A percentile compares a stretch with the other conserved stretches of the same genome.
Conservation (phyloP, 1,139 yeast species). For the Pichia inconspicua region DNA sequence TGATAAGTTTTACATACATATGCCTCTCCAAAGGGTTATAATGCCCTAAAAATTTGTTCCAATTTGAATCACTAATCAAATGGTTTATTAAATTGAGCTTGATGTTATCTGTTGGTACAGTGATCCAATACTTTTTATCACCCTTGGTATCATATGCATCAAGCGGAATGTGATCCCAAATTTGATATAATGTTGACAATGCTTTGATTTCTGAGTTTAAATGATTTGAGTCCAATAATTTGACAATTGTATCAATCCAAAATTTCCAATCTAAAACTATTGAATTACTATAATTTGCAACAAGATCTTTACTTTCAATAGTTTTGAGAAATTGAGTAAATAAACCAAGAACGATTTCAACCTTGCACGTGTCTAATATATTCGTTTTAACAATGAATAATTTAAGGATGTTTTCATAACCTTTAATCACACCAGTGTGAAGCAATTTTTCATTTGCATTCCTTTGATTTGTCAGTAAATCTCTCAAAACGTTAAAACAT, state of each 20-base stretch:
- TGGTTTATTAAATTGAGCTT: slow-evolving; percentile 45
- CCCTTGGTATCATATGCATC: slow-evolving; percentile 14
- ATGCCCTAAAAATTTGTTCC: slow-evolving; percentile 58
- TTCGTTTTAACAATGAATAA: slow-evolving; percentile 39
- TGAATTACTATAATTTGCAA: slow-evolving; percentile 8
- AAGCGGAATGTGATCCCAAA: slow-evolving; percentile 67
- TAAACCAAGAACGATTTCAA: slow-evolving; percentile 40
- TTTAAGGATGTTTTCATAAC: slow-evolving; percentile 46
- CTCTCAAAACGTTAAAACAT: slow-evolving; percentile 39
- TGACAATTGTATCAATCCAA: slow-evolving; percentile 57
- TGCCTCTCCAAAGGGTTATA: slow-evolving; percentile 75
- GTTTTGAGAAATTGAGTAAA: slow-evolving; percentile 37
- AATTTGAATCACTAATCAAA: slow-evolving; percentile 42
- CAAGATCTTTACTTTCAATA: slow-evolving; percentile 11
- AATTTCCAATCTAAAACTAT: slow-evolving; percentile 57
- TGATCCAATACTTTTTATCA: slow-evolving; percentile 23
- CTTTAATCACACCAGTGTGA: slow-evolving; percentile 29
- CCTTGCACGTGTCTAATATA: slow-evolving; percentile 39
- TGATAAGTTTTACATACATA: slow-evolving; percentile 55
- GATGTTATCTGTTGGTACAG: slow-evolving; percentile 31
- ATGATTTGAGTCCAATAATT: slow-evolving; percentile 57
- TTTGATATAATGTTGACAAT: slow-evolving; percentile 58
- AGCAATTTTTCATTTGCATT: slow-evolving; percentile 29
- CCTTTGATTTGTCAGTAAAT: slow-evolving; percentile 31
- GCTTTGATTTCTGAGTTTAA: slow-evolving; percentile 56